Base-by-base conservation (phyloP, 140 eudicot species). In the Senecio squalidus region DNA sequence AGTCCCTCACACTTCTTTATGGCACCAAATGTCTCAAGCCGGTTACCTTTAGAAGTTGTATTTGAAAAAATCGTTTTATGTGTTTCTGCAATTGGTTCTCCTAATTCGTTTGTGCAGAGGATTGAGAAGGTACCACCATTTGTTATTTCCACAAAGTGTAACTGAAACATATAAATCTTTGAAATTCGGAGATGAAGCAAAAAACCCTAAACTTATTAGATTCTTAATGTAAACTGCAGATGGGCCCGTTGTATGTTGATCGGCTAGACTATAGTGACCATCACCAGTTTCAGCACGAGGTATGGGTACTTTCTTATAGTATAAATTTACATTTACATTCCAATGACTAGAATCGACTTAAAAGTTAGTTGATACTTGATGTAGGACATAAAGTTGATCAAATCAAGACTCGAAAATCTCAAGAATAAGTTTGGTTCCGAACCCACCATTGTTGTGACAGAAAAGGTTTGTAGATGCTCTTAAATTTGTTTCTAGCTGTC, bases 51-150 rank as follows among this genome's bases (percentile, higher is more conserved):
- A 76, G 70, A 34, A 52, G 61, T 58, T 25, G 43, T 78, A 22
- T 20, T 3, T 9, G 51, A 67, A 41, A 73, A 25, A 68, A 46
- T 21, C 6, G 66, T 87, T 28, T 78, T 91, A 62, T 91, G 95
- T 58, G 80, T 91, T 60, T 91, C 96, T 64, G 96, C 92, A 9
- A 84, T 91, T 50, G 98, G 98, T 26, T 86, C 64, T 65, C 82
- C 98, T 39, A 57, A 77, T 75, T 83, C 93, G 1, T 86, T 91
- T 29, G 82, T 77, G 36, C 73, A 71, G 66, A 76, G 74, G 62
- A 79, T 91, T 36, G 65, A 81, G 69, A 79, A 62, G 96, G 98
- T 91, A 75, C 43, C 3, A 1, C 33, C 18, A 21, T 9, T 24
- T 57, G 13, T 18, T 9, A 38, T 18, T 44, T 1, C 11, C 4